Base-by-base conservation (phyloP, 352 stramenopile genomes). In the Phytophthora ramorum region DNA sequence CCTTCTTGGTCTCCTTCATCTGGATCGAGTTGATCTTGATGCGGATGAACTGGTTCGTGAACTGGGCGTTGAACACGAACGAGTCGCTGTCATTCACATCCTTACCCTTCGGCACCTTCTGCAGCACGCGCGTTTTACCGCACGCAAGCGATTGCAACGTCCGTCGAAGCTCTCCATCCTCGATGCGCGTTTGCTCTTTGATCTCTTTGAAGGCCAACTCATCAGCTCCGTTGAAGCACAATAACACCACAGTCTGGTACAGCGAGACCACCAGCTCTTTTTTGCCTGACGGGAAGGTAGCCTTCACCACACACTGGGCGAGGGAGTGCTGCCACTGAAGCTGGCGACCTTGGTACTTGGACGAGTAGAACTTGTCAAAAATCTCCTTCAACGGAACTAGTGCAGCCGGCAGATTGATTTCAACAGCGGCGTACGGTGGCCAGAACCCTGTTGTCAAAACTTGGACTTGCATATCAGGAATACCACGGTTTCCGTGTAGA, bases 361-460 rank as follows among this genome's bases (percentile, higher is more conserved):
- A 87, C 43, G 77, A 82, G 71, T 98, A 98, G 45, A 97, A 98
- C 14, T 89, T 76, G 59, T 97, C 80, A 49, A 97, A 97, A 49
- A 95, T 92, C 32, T 90, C 75, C 57, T 95, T 91, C 8, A 92
- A 65, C 44, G 75, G 76, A 37, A 88, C 58, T 10, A 97, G 58
- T 9, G 71, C 63, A 34, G 68, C 59, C 9, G 89, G 91, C 16
- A 97, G 40, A 24, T 83, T 93, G 40, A 97, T 85, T 30, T 97
- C 90, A 17, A 89, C 88, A 17, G 80, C 68, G 8, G 92, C 86
- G 58, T 99, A 98, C 19, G 88, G 90, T 7, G 98, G 98, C 98
- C 98, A 99, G 69, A 99, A 99, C 10, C 97, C 96, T 28, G 96
- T 99, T 10, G 96, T 99, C 1, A 99, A 75, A 19, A 99, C 97